These are phyloP conservation scores for Paraphoma chrysanthemicola DNA, from an alignment of 2,329 filamentous ascomycete species.

Conservation along the genomic window DNA sequence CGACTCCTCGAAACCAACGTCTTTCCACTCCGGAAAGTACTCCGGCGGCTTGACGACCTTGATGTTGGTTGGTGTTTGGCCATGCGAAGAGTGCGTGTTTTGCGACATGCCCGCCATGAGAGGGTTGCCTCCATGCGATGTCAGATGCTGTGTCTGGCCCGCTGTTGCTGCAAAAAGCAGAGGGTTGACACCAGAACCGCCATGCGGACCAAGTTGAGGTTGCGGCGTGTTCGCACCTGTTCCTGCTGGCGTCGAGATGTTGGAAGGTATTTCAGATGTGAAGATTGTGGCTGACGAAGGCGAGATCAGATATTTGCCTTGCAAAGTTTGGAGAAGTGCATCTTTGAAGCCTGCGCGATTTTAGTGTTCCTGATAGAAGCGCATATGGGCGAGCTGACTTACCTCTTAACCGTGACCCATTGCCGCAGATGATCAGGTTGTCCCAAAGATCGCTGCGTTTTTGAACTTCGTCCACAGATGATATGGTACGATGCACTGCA, in stretches of 20 bases:
- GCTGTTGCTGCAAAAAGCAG: constrained; percentile 91
- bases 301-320: constrained; percentile 84
- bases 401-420: constrained; percentile 74
- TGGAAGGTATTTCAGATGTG: constrained; percentile 93
- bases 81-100: constrained; percentile 67
- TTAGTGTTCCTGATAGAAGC: constrained; percentile 35
- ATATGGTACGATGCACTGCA: constrained; percentile 82
- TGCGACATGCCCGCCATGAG: constrained; percentile 48
- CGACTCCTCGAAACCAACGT: constrained; percentile 75
- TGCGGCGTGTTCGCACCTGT: constrained; percentile 93
- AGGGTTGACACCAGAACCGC: constrained; percentile 76
- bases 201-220: constrained; percentile 55
- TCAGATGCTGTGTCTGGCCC: constrained; percentile 63
- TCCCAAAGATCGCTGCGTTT: constrained; percentile 92
- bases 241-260: constrained; percentile 86
- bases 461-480: constrained; percentile 81
- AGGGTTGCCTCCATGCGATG: constrained; percentile 45
- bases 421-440: constrained; percentile 87
- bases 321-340: constrained; percentile 80
- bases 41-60: constrained; percentile 79
- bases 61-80: constrained; percentile 83
- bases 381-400: constrained; percentile 14
- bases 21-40: constrained; percentile 92
- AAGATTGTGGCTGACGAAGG: constrained; percentile 95
- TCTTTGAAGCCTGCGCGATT: constrained; percentile 75